These are phyloP conservation scores for Phytophthora pistaciae DNA, from an alignment of 352 stramenopile species.

Conservation along the genomic window DNA sequence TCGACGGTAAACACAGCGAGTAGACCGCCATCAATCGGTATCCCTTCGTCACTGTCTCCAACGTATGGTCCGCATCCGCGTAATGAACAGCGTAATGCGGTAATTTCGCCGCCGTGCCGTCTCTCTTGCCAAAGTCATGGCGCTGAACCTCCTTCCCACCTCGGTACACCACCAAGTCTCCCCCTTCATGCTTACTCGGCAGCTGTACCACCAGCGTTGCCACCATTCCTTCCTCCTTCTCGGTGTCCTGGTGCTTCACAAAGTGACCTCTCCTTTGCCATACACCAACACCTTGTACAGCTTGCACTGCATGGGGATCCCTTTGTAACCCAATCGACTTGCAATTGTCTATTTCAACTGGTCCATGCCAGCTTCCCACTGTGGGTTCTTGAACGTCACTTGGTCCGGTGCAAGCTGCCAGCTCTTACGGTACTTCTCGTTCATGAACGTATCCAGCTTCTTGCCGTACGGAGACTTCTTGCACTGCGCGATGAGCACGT, in stretches of 20 bases:
- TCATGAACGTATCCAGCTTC: background rate
- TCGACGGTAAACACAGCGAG: conserved; percentile 30
- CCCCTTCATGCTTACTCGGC: conserved; percentile 28
- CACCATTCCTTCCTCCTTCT: conserved; percentile 66
- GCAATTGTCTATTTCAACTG: conserved; percentile 5
- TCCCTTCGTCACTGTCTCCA: conserved; percentile 27
- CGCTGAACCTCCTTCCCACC: conserved; percentile 5
- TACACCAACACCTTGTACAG: conserved; percentile 70
- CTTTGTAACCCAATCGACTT: conserved; percentile 22
- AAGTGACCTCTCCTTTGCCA: conserved; percentile 49
- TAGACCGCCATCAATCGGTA: conserved; percentile 34
- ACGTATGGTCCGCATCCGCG: conserved; percentile 23
- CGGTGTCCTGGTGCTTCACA: conserved; percentile 55
- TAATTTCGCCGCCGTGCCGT: conserved; percentile 11
- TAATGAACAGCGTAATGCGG: conserved; percentile 34
- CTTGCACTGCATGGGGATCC: conserved; percentile 17
- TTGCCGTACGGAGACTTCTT: background rate
- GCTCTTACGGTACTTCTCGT: background rate
- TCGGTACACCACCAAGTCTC: conserved; percentile 31
- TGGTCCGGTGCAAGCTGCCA: background rate
- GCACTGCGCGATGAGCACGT: background rate
- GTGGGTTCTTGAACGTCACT: conserved; percentile 12
- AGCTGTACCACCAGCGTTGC: conserved; percentile 56
- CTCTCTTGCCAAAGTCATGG: conserved; percentile 33
- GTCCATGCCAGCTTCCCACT: conserved; percentile 11